A percentile compares a stretch with the other conserved stretches of the same genome.
These are phyloP conservation scores for Phylloporus sp. DNA, from an alignment of 768 basidiomycete genomes.

Conservation along the genomic window DNA sequence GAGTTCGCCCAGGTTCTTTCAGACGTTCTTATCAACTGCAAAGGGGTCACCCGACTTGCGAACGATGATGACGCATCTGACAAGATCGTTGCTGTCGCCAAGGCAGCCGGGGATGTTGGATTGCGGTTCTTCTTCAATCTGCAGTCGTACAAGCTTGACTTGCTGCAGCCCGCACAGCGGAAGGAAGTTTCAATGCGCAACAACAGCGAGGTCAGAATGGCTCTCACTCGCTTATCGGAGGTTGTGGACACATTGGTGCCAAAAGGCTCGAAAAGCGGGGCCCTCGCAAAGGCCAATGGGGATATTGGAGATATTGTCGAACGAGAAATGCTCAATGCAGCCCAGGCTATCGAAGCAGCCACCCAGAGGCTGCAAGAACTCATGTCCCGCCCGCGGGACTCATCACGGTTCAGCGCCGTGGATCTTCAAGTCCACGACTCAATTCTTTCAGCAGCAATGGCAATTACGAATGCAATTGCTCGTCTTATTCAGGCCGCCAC, in stretches of 20 bases:
- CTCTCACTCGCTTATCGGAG: conserved; percentile 83
- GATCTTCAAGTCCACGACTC: conserved; percentile 98
- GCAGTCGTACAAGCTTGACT: conserved; percentile 91
- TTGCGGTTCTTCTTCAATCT: conserved; percentile 92
- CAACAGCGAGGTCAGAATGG: conserved; percentile 79
- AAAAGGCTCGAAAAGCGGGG: conserved; percentile 69
- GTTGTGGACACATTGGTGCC: conserved; percentile 82
- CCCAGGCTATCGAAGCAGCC: conserved; percentile 89
- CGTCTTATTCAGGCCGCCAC: conserved; percentile 95
- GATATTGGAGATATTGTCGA: conserved; percentile 96
- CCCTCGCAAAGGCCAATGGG: conserved; percentile 75
- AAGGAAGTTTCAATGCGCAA: conserved; percentile 88
- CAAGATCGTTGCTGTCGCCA: conserved; percentile 82
- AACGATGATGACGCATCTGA: conserved; percentile 91
- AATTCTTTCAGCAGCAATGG: conserved; percentile 89
- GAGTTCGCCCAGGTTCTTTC: conserved; percentile 91
- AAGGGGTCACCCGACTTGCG: conserved; percentile 91
- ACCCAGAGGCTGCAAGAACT: conserved; percentile 87
- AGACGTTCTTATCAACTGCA: conserved; percentile 90
- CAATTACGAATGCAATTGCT: conserved; percentile 92
- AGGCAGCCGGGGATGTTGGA: conserved; percentile 81
- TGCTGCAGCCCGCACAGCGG: conserved; percentile 66
- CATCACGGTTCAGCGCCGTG: conserved; percentile 81
- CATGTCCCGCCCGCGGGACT: conserved; percentile 87
- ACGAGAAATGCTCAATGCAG: conserved; percentile 92